These are phyloP conservation scores for Penicillium manginii DNA, from an alignment of 495 filamentous ascomycete genomes.

Conservation along the genomic window DNA sequence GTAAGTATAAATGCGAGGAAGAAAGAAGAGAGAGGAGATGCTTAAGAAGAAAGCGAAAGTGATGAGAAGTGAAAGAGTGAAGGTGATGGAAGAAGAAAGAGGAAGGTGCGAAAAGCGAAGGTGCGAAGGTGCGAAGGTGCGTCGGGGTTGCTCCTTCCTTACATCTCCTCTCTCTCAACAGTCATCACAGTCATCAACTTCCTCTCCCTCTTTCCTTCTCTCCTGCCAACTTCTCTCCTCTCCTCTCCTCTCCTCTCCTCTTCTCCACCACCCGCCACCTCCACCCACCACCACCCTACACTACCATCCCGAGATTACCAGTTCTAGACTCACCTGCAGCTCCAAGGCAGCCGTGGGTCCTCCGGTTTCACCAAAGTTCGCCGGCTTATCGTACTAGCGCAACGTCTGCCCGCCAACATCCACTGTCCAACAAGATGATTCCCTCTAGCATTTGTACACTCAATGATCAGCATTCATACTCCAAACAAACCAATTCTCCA, in stretches of 20 bases:
- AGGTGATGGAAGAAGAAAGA: not conserved
- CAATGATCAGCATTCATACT: too few relatives aligned
- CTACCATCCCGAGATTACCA: not conserved
- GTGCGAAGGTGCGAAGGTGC: too few relatives aligned
- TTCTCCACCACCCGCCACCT: not conserved
- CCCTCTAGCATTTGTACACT: too few relatives aligned
- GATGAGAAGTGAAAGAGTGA: not conserved
- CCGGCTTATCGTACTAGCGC: slow-evolving; percentile 2
- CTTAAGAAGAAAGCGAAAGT: slow-evolving; percentile 7
- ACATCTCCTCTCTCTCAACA: too few relatives aligned
- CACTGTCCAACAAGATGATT: too few relatives aligned
- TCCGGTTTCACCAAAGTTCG: slow-evolving; percentile 4
- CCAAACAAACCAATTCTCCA: too few relatives aligned
- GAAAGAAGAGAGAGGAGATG: too few relatives aligned
- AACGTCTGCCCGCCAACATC: too few relatives aligned
- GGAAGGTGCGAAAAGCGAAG: not conserved
- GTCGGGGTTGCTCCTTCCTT: too few relatives aligned
- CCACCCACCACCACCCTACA: not conserved
- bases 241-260: not conserved
- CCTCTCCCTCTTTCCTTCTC: not conserved
- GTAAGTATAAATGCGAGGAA: not conserved
- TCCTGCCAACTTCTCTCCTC: not conserved
- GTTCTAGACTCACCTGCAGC: slow-evolving; percentile 9
- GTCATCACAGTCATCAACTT: too few relatives aligned
- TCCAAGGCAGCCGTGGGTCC: not conserved